phyloP scores from a whole-genome alignment of 495 filamentous ascomycete species.

The Neohortaea acidophila region DNA sequence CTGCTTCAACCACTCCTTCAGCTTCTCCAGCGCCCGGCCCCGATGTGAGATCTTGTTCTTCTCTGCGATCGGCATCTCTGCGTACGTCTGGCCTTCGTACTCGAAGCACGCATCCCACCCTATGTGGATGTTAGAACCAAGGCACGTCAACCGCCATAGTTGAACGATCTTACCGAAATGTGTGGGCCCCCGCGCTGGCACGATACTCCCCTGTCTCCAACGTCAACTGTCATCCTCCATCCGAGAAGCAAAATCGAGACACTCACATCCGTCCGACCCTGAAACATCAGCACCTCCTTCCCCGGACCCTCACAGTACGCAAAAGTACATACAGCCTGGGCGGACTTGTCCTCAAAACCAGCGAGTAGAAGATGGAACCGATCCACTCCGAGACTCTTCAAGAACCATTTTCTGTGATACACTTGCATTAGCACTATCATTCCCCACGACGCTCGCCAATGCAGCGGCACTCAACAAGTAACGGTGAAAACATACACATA shows the following conservation, averaged over 20 bases:
- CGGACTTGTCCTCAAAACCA: constrained; percentile 75
- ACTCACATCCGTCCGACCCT: constrained; percentile 53
- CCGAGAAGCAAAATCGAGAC: background rate
- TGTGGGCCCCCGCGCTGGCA: too few species aligned
- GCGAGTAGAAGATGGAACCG: constrained; percentile 84
- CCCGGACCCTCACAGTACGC: constrained; percentile 78
- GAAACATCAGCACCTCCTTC: constrained; percentile 73
- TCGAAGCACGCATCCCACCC: constrained; percentile 97
- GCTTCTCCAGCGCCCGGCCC: constrained; percentile 64
- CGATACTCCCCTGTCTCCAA: constrained; percentile 22
- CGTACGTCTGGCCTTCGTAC: constrained; percentile 85
- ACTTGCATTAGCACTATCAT: background rate
- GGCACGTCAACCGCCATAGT: constrained; percentile 55
- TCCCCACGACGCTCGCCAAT: too few species aligned
- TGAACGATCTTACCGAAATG: constrained; percentile 65
- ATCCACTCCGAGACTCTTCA: constrained; percentile 61
- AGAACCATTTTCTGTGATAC: constrained; percentile 69
- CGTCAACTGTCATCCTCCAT: background rate
- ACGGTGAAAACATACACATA: constrained; percentile 57
- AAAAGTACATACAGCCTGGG: constrained; percentile 92
- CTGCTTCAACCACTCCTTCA: constrained; percentile 63
- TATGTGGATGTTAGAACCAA: constrained; percentile 42
- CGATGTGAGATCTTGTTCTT: constrained; percentile 95
- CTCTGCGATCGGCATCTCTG: constrained; percentile 82
- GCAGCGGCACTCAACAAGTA: background rate